phyloP scores from a whole-genome alignment of 2,329 filamentous ascomycete genomes.

The Diaporthe citri region DNA sequence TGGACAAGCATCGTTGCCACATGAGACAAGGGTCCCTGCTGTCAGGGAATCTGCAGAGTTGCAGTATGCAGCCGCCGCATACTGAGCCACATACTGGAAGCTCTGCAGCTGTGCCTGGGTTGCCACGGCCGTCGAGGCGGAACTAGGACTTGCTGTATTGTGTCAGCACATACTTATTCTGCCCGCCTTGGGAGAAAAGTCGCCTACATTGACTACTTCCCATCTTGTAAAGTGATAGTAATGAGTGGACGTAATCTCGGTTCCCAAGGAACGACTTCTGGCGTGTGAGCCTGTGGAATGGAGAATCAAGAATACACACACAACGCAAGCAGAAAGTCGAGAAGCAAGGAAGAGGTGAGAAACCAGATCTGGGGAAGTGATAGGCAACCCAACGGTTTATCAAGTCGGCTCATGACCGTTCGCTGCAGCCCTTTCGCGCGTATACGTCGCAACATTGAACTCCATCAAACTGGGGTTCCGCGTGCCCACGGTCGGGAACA shows the following conservation, averaged over 20 bases:
- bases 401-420: background rate
- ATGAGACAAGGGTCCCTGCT: slow-evolving; percentile 38
- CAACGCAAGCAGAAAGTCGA: background rate
- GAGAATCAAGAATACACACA: background rate
- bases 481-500: slow-evolving; percentile 5
- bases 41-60: slow-evolving; percentile 39
- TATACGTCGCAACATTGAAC: background rate
- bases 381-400: background rate
- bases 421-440: background rate
- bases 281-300: background rate
- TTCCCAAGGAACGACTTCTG: background rate
- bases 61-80: slow-evolving; percentile 45
- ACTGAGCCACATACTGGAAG: slow-evolving; percentile 44
- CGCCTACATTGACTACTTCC: slow-evolving; percentile 17
- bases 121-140: background rate
- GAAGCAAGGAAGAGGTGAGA: background rate
- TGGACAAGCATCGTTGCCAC: slow-evolving; percentile 42
- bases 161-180: background rate
- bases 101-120: slow-evolving; percentile 37
- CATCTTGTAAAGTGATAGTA: background rate
- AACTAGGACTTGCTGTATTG: background rate
- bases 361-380: background rate
- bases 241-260: background rate
- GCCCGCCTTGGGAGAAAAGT: background rate
- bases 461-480: background rate